phyloP scores from a whole-genome alignment of 1,284 basidiomycete species.

The Boletus albobrunnescens region DNA sequence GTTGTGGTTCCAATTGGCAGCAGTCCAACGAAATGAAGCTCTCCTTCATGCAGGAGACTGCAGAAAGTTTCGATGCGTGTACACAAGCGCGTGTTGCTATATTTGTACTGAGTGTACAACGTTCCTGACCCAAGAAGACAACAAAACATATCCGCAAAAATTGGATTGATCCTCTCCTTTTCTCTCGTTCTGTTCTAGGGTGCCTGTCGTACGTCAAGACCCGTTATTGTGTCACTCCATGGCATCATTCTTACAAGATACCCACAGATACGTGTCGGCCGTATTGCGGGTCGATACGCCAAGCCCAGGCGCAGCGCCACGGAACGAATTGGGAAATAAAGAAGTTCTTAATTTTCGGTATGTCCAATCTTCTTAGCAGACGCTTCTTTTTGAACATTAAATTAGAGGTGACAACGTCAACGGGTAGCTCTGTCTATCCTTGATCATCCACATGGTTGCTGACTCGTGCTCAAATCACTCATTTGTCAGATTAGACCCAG shows the following conservation, averaged over 20 bases:
- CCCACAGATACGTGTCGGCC: conserved; percentile 75
- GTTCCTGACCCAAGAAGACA: conserved; percentile 30
- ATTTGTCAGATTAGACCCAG: conserved; percentile 49
- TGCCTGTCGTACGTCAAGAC: conserved; percentile 66
- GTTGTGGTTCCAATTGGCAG: conserved; percentile 72
- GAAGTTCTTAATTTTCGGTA: conserved; percentile 80
- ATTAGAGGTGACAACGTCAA: conserved; percentile 94
- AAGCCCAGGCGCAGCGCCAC: conserved; percentile 89
- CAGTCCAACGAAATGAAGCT: conserved; percentile 84
- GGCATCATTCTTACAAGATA: conserved; percentile 11
- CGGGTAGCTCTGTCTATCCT: conserved; percentile 49
- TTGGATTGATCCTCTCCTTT: conserved; percentile 93
- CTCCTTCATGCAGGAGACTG: conserved; percentile 96
- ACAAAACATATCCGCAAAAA: conserved; percentile 92
- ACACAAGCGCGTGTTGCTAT: conserved; percentile 55
- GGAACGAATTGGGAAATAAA: conserved; percentile 69
- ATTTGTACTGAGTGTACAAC: not conserved
- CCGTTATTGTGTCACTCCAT: not conserved
- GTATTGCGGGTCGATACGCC: conserved; percentile 95
- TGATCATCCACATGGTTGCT: conserved; percentile 27
- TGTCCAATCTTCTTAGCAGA: conserved; percentile 14
- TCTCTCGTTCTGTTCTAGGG: conserved; percentile 95
- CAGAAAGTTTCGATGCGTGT: conserved; percentile 90
- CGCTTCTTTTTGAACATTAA: conserved; percentile 4
- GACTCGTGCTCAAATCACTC: not conserved